phyloP scores from a whole-genome alignment of 352 stramenopile genomes.

The Pythium rishiriense region DNA sequence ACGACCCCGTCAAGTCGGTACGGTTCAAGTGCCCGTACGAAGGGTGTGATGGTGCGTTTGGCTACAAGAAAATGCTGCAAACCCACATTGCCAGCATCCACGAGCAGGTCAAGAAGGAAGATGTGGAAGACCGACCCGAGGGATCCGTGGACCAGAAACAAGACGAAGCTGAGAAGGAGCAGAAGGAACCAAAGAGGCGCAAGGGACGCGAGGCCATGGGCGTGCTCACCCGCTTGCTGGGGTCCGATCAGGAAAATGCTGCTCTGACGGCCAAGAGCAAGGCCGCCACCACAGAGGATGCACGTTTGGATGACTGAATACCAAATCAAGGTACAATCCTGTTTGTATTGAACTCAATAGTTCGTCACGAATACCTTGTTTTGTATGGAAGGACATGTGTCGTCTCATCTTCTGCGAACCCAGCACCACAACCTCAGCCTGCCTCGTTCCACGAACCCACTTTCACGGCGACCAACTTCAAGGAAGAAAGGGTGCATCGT shows the following conservation, averaged over 20 bases:
- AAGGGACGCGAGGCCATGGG: conserved; percentile 28
- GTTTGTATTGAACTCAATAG: too few relatives aligned
- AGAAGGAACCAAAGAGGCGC: conserved; percentile 6
- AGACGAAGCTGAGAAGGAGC: background rate
- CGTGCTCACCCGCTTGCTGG: conserved; percentile 36
- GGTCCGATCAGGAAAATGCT: background rate
- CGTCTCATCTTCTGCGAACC: too few relatives aligned
- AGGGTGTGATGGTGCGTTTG: conserved; percentile 59
- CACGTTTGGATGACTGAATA: too few relatives aligned
- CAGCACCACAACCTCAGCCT: background rate
- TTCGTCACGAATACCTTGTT: too few relatives aligned
- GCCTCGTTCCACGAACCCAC: background rate
- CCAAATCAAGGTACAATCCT: too few relatives aligned
- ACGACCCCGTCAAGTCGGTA: conserved; percentile 57
- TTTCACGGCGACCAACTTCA: too few relatives aligned
- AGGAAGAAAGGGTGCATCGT: background rate
- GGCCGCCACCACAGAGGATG: too few relatives aligned
- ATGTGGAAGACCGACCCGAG: background rate
- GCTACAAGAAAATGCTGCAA: conserved; percentile 72
- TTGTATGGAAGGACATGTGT: too few relatives aligned
- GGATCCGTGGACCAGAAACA: background rate
- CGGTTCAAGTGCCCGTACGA: conserved; percentile 66
- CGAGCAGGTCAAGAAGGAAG: conserved; percentile 33
- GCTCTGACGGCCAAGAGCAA: background rate
- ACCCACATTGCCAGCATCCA: conserved; percentile 71